Percentiles rank a stretch among this genome's conserved stretches.
Evolutionary conservation across 805 yeast species (phyloP).

Genomic region (Saturnispora kantuleensis): DNA sequence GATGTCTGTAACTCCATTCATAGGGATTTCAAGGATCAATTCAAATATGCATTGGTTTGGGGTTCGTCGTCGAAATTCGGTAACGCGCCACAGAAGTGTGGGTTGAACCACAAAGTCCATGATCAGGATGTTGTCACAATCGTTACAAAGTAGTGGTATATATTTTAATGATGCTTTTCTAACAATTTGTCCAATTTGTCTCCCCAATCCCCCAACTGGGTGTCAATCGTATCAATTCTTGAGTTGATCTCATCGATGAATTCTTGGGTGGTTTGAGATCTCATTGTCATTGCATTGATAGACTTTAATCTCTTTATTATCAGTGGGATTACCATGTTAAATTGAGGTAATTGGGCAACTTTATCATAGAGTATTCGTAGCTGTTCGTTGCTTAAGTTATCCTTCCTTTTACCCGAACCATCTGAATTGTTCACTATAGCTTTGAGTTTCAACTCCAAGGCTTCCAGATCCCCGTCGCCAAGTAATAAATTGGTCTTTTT

Average conservation of each 20-base stretch:
- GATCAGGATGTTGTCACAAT: slow-evolving; percentile 94
- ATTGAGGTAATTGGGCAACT: slow-evolving; percentile 15
- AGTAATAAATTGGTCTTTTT: slow-evolving; percentile 16
- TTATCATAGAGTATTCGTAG: slow-evolving; percentile 16
- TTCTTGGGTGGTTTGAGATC: slow-evolving; percentile 13
- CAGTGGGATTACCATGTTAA: slow-evolving; percentile 13
- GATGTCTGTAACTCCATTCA: slow-evolving; percentile 89
- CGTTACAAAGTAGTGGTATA: slow-evolving; percentile 54
- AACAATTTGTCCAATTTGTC: slow-evolving; percentile 7
- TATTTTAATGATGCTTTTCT: background rate
- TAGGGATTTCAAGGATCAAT: slow-evolving; percentile 82
- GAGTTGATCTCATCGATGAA: slow-evolving; percentile 18
- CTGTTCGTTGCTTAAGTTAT: slow-evolving; percentile 15
- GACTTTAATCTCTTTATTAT: slow-evolving; percentile 15
- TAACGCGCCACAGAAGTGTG: slow-evolving; percentile 95
- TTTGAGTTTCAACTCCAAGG: slow-evolving; percentile 13
- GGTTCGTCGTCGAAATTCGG: slow-evolving; percentile 76
- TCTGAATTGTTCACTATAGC: slow-evolving; percentile 9
- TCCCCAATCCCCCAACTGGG: slow-evolving; percentile 7
- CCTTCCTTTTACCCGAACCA: slow-evolving; percentile 8
- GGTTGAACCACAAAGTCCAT: slow-evolving; percentile 67
- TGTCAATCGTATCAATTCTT: slow-evolving; percentile 16
- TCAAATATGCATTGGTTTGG: slow-evolving; percentile 94
- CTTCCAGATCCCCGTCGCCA: slow-evolving; percentile 13
- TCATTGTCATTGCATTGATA: slow-evolving; percentile 13